Evolutionary conservation across 2,329 filamentous ascomycete genomes (phyloP).

Genomic region (Exophiala oligosperma): DNA sequence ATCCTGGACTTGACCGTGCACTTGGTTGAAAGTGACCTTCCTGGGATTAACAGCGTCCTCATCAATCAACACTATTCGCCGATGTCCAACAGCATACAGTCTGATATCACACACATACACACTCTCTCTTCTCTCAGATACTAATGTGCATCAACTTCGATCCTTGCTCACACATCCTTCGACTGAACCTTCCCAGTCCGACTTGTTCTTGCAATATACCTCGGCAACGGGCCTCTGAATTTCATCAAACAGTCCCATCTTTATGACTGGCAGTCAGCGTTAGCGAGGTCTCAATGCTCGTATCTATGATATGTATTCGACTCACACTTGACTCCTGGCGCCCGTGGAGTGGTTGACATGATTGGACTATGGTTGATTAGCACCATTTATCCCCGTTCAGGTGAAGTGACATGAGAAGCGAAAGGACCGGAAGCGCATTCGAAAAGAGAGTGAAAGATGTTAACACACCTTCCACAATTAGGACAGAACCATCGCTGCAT

Average conservation of each 20-base stretch:
- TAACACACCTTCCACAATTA: slow-evolving; percentile 17
- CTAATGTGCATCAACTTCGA: background rate
- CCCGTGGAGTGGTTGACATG: slow-evolving; percentile 1
- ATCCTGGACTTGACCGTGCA: too few species aligned
- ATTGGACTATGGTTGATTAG: slow-evolving; percentile 3
- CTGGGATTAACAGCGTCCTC: too few species aligned
- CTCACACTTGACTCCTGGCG: slow-evolving; percentile 8
- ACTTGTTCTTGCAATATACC: slow-evolving; percentile 15
- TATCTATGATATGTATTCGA: too few species aligned
- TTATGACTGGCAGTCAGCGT: slow-evolving; percentile 12
- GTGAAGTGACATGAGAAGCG: background rate
- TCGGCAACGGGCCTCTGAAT: slow-evolving; percentile 9
- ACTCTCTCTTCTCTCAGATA: background rate
- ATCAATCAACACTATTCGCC: too few species aligned
- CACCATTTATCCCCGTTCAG: background rate
- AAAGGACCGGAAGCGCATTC: background rate
- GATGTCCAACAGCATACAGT: too few species aligned
- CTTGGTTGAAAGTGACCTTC: too few species aligned
- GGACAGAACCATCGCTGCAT: slow-evolving; percentile 17
- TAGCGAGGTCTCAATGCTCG: background rate
- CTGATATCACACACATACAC: background rate
- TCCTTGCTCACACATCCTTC: background rate
- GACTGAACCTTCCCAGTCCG: slow-evolving; percentile 13
- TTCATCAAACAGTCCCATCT: slow-evolving; percentile 20
- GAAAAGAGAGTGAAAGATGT: background rate